phyloP scores from a whole-genome alignment of 768 basidiomycete genomes.

The Podaxis sp. region DNA sequence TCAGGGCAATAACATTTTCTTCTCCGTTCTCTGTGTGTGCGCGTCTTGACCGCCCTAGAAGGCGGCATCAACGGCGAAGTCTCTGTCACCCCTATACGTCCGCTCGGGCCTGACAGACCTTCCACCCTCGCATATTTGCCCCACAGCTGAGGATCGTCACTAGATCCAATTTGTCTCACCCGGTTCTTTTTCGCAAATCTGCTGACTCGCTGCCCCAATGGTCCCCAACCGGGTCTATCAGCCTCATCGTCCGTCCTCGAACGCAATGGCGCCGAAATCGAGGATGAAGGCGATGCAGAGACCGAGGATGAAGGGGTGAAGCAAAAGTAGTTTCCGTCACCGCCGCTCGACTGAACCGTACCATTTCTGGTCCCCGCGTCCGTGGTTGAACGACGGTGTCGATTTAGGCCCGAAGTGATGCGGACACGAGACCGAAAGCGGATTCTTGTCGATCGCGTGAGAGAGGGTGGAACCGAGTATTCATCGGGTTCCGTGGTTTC shows the following conservation, averaged over 20 bases:
- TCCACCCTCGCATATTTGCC: not conserved
- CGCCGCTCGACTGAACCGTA: not conserved
- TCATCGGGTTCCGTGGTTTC: not conserved
- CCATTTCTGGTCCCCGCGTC: not conserved
- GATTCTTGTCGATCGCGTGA: slow-evolving; percentile 34
- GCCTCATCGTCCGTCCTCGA: slow-evolving; percentile 47
- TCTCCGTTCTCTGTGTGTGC: not conserved
- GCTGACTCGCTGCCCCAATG: slow-evolving; percentile 56
- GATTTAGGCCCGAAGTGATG: slow-evolving; percentile 67
- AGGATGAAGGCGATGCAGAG: slow-evolving; percentile 71
- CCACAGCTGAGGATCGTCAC: slow-evolving; percentile 13
- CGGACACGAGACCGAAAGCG: slow-evolving; percentile 76
- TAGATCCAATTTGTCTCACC: slow-evolving; percentile 17
- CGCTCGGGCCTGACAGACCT: not conserved
- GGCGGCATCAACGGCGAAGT: slow-evolving; percentile 7
- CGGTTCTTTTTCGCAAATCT: slow-evolving; percentile 30
- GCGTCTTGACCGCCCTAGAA: not conserved
- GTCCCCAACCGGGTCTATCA: slow-evolving; percentile 53
- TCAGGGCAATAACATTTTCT: slow-evolving; percentile 3
- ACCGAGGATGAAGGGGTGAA: slow-evolving; percentile 38
- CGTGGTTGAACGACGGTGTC: slow-evolving; percentile 31
- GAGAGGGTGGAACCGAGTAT: slow-evolving; percentile 6
- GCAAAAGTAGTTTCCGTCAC: slow-evolving; percentile 19
- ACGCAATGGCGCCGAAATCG: slow-evolving; percentile 78
- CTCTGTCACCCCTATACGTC: not conserved